Evolutionary conservation across 208 protist species (phyloP).

Genomic region (Trypanosoma grayi): DNA sequence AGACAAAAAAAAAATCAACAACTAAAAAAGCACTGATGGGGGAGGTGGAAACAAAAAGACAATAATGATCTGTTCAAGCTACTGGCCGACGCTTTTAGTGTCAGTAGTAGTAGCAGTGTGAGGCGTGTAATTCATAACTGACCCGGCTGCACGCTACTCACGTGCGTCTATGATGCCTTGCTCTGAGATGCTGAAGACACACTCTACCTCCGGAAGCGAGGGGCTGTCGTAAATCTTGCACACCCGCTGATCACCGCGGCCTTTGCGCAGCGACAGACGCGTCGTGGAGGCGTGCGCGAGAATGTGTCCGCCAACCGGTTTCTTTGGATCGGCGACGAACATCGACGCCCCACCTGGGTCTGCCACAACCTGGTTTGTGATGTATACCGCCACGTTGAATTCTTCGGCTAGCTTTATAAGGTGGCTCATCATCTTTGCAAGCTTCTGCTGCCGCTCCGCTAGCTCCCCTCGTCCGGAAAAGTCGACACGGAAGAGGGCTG

Average conservation of each 20-base stretch:
- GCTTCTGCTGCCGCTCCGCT: slow-evolving; percentile 95
- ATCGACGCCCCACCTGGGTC: slow-evolving; percentile 97
- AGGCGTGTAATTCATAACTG: no score
- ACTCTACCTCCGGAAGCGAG: slow-evolving; percentile 96
- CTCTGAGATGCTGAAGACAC: slow-evolving; percentile 93
- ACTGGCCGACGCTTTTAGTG: no score
- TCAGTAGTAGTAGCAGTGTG: no score
- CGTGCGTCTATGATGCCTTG: slow-evolving; percentile 95
- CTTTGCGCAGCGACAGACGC: slow-evolving; percentile 94
- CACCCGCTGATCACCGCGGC: slow-evolving; percentile 96
- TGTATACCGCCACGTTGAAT: slow-evolving; percentile 99
- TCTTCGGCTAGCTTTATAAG: slow-evolving; percentile 98
- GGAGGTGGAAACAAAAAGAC: slow-evolving; percentile 12
- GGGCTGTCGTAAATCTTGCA: slow-evolving; percentile 99
- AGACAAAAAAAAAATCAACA: background rate
- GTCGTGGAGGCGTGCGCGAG: slow-evolving; percentile 98
- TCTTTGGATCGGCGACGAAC: slow-evolving; percentile 98
- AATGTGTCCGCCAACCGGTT: slow-evolving; percentile 97
- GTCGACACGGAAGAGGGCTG: slow-evolving; percentile 98
- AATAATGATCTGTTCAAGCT: no score
- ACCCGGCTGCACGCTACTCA: no score
- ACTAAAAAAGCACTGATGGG: slow-evolving; percentile 10
- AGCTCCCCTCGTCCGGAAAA: slow-evolving; percentile 97
- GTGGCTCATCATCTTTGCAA: slow-evolving; percentile 88
- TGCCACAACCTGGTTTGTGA: slow-evolving; percentile 99